These are phyloP conservation scores for Kokia cookei DNA, from an alignment of 441 rosid species.

Conservation along the genomic window DNA sequence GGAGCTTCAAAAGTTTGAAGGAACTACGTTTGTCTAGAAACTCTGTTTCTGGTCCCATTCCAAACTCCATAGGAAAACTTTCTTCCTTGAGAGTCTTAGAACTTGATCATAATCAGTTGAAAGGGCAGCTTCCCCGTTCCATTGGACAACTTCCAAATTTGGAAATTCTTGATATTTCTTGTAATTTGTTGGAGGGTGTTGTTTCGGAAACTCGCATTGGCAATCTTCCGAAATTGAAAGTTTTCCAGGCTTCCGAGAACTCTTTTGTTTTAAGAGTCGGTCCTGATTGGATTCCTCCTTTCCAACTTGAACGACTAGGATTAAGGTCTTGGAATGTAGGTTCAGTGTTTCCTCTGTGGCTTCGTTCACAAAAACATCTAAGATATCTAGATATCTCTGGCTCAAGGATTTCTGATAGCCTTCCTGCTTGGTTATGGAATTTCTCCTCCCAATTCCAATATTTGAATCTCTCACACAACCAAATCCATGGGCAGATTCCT, in stretches of 20 bases:
- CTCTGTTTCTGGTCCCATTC: constrained; percentile 19
- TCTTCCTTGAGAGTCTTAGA: constrained; percentile 19
- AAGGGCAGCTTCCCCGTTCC: neutral
- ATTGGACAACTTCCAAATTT: neutral
- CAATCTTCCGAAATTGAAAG: constrained; percentile 2
- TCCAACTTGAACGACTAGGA: neutral
- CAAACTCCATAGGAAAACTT: constrained; percentile 25
- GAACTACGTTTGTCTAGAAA: constrained; percentile 12
- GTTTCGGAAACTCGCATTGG: constrained; percentile 11
- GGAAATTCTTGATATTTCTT: neutral
- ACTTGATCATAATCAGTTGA: constrained; percentile 18
- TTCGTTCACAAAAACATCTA: neutral
- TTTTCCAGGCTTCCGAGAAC: neutral
- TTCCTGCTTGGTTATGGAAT: constrained; percentile 11
- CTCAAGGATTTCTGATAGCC: neutral
- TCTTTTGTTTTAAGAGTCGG: neutral
- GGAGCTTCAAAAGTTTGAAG: neutral
- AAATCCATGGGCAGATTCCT: neutral
- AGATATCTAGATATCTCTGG: neutral
- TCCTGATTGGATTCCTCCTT: constrained; percentile 10
- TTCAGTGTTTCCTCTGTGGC: neutral
- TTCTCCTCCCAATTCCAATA: neutral
- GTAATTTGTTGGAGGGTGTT: constrained; percentile 6
- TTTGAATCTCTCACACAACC: neutral
- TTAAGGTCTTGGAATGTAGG: neutral